Evolutionary conservation across 805 yeast genomes (phyloP), one percentile per base, ranked within the genome.

Genomic region (Saccharomycopsis oosterbeekiorum): DNA sequence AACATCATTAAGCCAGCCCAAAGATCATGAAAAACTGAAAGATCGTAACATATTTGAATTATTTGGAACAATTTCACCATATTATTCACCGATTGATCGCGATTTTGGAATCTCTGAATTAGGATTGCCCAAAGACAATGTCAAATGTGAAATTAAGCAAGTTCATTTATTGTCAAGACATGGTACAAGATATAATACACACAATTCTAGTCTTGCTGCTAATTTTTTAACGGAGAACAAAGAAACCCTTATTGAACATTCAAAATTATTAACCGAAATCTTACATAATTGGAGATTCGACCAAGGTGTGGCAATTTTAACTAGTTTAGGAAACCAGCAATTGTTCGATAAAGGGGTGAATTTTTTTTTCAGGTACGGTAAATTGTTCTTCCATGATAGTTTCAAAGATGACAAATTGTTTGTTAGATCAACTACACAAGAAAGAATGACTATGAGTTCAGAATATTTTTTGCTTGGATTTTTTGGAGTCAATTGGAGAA

Each of bases 111-210:
- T 66, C 17, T 62, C 57, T 39, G 68, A 66, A 26, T 65, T 64
- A 37, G 62, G 61, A 1, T 53, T 65, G 37, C 66, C 68, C n/a
- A 74, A 70, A 9, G 15, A 47, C 10, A 17, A 47, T 47, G 34
- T 47, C 11, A 74, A 75, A 55, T 84, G 88, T 71, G 67, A 71
- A 5, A 74, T 84, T 60, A 81, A 80, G 65, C 93, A 87, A 70
- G 89, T 86, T 6, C 90, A 86, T 66, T 72, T 88, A 24, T 73
- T 86, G 59, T 84, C 84, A 66, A 80, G 96, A 68, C 96, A 89
- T 68, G 96, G 93, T 19, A 94, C 88, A 70, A 76, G 96, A 65
- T 88, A 77, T 68, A 91, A 89, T 2, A 80, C 87, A 1, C 70
- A 67, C 1, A 74, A 76, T 19, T 15, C 53, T 12, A 62, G 67